Evolutionary conservation across 768 basidiomycete genomes (phyloP).

Genomic region (Cystofilobasidium ferigula): DNA sequence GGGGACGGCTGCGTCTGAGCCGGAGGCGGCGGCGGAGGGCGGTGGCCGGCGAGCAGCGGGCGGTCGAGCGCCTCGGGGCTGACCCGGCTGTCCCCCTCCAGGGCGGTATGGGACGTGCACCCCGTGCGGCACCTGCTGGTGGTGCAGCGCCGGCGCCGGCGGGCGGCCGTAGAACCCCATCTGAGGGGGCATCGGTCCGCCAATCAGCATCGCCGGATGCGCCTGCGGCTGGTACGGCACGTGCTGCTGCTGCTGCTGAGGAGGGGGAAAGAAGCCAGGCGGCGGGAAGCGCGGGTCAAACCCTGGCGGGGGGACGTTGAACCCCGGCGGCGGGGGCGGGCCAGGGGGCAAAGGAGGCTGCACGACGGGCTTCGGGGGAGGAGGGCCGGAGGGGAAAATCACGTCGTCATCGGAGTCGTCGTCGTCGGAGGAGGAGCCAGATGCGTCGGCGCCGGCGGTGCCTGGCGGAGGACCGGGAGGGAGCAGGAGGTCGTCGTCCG

Average conservation of each 20-base stretch:
- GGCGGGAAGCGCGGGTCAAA: slow-evolving; percentile 33
- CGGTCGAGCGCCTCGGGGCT: neutral
- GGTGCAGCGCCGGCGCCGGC: no score
- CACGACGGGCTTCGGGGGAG: slow-evolving; percentile 34
- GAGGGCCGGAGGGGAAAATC: slow-evolving; percentile 16
- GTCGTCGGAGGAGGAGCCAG: neutral
- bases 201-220: neutral
- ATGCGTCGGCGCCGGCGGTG: neutral
- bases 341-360: slow-evolving; percentile 27
- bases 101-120: slow-evolving; percentile 6
- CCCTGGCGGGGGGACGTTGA: slow-evolving; percentile 33
- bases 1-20: neutral
- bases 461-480: slow-evolving; percentile 13
- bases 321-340: slow-evolving; percentile 29
- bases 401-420: neutral
- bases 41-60: neutral
- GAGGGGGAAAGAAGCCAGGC: slow-evolving; percentile 27
- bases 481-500: slow-evolving; percentile 29
- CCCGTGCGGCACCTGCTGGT: no score
- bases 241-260: neutral
- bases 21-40: neutral
- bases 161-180: slow-evolving; percentile 8
- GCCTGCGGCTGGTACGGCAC: slow-evolving; percentile 6
- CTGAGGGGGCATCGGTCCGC: neutral
- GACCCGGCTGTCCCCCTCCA: neutral